Conservation (phyloP, 345 rosid genomes). For the Abelmoschus esculentus region DNA sequence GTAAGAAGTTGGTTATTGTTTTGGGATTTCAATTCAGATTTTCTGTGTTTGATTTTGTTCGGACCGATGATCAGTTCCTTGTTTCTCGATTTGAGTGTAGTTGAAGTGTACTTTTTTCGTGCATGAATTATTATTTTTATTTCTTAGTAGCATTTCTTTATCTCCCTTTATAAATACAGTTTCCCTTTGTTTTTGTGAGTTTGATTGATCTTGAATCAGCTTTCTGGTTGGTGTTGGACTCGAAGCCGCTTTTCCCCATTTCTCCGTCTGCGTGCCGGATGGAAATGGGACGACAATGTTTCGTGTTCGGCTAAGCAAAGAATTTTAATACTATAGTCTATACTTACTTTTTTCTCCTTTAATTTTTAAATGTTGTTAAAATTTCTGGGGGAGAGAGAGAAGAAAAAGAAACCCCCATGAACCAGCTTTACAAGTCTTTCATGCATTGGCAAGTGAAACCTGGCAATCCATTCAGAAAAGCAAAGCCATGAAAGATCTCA, state of each 20-base stretch:
- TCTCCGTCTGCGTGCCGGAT: conserved; percentile 43
- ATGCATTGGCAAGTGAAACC: conserved; percentile 2
- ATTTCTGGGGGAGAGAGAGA: neutral
- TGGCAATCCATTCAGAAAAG: neutral
- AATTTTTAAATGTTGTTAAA: neutral
- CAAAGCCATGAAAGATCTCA: neutral
- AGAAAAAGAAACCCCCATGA: neutral
- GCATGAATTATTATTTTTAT: neutral
- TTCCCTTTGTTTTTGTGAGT: neutral
- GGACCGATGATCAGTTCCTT: conserved; percentile 8
- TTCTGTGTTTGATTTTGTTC: neutral
- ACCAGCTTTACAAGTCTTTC: conserved; percentile 16
- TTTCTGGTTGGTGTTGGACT: conserved; percentile 40
- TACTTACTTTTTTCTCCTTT: neutral
- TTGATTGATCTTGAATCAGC: conserved; percentile 8
- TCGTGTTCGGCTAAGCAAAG: conserved; percentile 42
- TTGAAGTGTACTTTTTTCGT: conserved; percentile 11
- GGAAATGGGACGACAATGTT: conserved; percentile 34
- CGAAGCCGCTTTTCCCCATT: conserved; percentile 41
- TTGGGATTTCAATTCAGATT: conserved; percentile 23
- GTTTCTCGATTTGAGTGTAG: conserved; percentile 7
- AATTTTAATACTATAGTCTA: conserved; percentile 12
- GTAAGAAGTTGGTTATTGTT: conserved; percentile 12
- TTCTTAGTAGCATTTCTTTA: neutral
- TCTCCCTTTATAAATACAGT: neutral